Evolutionary conservation across 2,329 filamentous ascomycete genomes (phyloP).

Genomic region (Allantophomopsis lycopodina): DNA sequence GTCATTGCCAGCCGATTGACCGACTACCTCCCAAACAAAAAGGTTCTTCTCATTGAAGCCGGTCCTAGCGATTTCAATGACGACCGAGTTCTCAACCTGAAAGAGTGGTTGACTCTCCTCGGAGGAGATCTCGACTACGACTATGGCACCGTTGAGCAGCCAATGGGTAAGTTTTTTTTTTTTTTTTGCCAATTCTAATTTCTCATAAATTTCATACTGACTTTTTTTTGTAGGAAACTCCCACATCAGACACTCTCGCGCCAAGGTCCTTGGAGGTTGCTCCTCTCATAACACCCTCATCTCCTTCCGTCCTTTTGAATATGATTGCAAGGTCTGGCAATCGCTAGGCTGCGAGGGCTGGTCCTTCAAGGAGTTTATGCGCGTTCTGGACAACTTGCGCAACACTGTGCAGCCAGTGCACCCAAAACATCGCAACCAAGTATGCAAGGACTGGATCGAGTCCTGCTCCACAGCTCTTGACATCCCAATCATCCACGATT

Average conservation of each 20-base stretch:
- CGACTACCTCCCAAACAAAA: constrained; percentile 72
- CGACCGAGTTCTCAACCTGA: constrained; percentile 72
- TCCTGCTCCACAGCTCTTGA: constrained; percentile 66
- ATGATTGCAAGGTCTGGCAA: constrained; percentile 78
- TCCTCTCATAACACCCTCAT: constrained; percentile 91
- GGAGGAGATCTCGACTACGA: constrained; percentile 86
- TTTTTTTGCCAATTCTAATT: neutral
- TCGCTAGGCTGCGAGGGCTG: constrained; percentile 70
- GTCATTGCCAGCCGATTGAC: constrained; percentile 33
- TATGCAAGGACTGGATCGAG: constrained; percentile 82
- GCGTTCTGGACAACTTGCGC: constrained; percentile 68
- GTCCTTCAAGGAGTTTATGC: constrained; percentile 75
- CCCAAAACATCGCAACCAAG: constrained; percentile 72
- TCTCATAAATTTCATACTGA: neutral
- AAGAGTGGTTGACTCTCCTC: constrained; percentile 74
- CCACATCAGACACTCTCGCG: constrained; percentile 80
- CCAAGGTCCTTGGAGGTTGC: constrained; percentile 85
- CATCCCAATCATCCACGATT: constrained; percentile 73
- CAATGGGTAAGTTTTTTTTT: constrained; percentile 70
- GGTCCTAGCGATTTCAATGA: constrained; percentile 84
- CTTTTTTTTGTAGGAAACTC: constrained; percentile 53
- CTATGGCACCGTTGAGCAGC: constrained; percentile 76
- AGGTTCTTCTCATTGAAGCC: constrained; percentile 72
- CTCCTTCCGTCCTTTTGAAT: constrained; percentile 81
- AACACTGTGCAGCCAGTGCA: constrained; percentile 89